These are phyloP conservation scores for Cyclostephanos invisitatus DNA, from an alignment of 108 stramenopile genomes.

Conservation along the genomic window DNA sequence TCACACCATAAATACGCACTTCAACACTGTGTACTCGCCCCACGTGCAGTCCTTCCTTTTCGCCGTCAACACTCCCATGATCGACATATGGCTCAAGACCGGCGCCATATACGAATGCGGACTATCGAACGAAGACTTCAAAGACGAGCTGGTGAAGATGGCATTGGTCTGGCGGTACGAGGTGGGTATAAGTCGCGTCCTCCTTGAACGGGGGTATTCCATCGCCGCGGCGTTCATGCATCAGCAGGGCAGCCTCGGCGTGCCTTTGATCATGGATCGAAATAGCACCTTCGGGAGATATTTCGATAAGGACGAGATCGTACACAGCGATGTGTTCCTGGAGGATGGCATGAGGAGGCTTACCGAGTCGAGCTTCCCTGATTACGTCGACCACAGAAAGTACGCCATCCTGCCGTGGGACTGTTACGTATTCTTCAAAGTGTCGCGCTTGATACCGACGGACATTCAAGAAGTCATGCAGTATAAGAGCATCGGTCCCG, in stretches of 20 bases:
- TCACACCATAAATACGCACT: slow-evolving; percentile 50
- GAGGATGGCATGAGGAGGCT: slow-evolving; percentile 42
- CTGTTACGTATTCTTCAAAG: slow-evolving; percentile 50
- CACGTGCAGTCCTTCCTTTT: slow-evolving; percentile 43
- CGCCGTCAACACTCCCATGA: slow-evolving; percentile 41
- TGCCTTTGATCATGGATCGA: slow-evolving; percentile 29
- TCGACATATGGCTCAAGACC: slow-evolving; percentile 38
- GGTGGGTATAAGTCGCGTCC: slow-evolving; percentile 44
- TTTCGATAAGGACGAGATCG: slow-evolving; percentile 27
- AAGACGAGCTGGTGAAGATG: slow-evolving; percentile 31
- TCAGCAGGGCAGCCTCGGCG: slow-evolving; percentile 39
- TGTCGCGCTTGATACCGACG: slow-evolving; percentile 35
- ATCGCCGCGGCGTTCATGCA: slow-evolving; percentile 49
- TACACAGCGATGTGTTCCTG: slow-evolving; percentile 33
- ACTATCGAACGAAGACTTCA: slow-evolving; percentile 39
- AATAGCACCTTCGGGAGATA: slow-evolving; percentile 44
- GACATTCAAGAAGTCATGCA: slow-evolving; percentile 43
- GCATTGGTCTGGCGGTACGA: slow-evolving; percentile 46
- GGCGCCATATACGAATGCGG: slow-evolving; percentile 51
- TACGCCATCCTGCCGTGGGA: slow-evolving; percentile 52
- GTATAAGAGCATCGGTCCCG: slow-evolving; percentile 32
- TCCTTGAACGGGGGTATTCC: slow-evolving; percentile 38
- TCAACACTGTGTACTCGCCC: slow-evolving; percentile 36
- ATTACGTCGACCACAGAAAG: slow-evolving; percentile 40
- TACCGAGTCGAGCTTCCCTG: slow-evolving; percentile 42